Base-by-base conservation (phyloP, 176 grass and related monocot species). In the Pontederia crassipes region DNA sequence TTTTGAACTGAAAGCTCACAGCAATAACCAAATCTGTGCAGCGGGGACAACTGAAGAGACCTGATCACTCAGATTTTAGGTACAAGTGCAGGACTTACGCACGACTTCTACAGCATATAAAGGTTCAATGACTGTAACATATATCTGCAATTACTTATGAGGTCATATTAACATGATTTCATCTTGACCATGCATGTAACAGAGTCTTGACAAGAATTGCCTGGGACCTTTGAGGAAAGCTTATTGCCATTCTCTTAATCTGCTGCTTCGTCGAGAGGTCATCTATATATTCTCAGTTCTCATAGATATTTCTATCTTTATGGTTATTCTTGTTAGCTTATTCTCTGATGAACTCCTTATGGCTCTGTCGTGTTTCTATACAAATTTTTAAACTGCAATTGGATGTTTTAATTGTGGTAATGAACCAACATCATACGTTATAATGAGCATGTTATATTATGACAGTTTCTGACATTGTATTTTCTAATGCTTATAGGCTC, bases 151-250 rank as follows among this genome's bases (percentile, higher is more conserved):
- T 57, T 27, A 52, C 4, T 10, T 60, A 59, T 17, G 45, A 17
- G 49, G 49, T 58, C 56, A 14, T 78, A 55, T 63, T 48, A 3
- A 17, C n/a, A 49, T 6, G 13, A 50, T 73, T 17, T 54, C 49
- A 49, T 49, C 9, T 51, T 48, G 17, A 49, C 13, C 48, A 17
- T 52, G 45, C 49, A 59, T 64, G 46, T 66, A 62, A 61, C 55
- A 97, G 92, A 88, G 59, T 73, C 88, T 91, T 56, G 92, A 97
- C 79, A 90, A 85, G 71, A 97, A 85, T 74, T 97, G 87, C 74
- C 61, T 97, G 79, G 59, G 52, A 14, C 87, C 92, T 75, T 80
- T 97, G 60, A 75, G 87, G 57, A 97, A 90, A 77, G 46, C 92
- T 75, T 97, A 90, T 54, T 97, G 87, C 16, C 92, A 91, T 80